phyloP scores from a whole-genome alignment of 371 early-diverging fungal species.

The Zopfochytrium polystomum region DNA sequence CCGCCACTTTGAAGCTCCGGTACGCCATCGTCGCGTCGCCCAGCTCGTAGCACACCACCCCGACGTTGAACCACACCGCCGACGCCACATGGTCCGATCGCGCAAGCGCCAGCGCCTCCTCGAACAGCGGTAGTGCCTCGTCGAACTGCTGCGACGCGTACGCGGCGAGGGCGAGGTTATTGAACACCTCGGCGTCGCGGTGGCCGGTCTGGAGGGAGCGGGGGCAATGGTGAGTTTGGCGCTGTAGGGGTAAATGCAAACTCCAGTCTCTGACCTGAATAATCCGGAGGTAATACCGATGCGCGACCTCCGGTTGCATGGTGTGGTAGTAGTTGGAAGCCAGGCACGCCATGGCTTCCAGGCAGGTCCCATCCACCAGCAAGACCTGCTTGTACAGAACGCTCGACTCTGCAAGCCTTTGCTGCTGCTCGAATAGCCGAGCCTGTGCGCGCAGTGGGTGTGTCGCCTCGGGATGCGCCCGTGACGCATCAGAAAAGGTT shows the following conservation, averaged over 20 bases:
- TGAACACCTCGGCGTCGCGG: constrained; percentile 21
- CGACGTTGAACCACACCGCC: constrained; percentile 34
- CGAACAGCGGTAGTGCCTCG: constrained; percentile 22
- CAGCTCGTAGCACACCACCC: constrained; percentile 18
- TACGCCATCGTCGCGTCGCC: constrained; percentile 29
- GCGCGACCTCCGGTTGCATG: constrained; percentile 28
- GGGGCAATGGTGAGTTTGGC: neutral
- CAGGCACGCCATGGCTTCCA: constrained; percentile 26
- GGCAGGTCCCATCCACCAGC: constrained; percentile 15
- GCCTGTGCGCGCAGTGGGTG: neutral
- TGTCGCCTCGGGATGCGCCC: neutral
- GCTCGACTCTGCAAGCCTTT: no score
- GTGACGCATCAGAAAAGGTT: neutral
- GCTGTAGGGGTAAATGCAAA: no score
- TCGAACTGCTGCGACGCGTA: constrained; percentile 33
- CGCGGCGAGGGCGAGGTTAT: constrained; percentile 30
- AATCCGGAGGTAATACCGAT: constrained; percentile 25
- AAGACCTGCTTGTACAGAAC: constrained; percentile 11
- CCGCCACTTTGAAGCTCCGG: constrained; percentile 16
- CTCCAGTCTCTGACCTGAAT: constrained; percentile 11
- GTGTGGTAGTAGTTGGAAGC: constrained; percentile 23
- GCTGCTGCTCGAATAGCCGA: no score
- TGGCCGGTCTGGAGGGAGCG: constrained; percentile 11
- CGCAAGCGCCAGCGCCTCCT: constrained; percentile 25
- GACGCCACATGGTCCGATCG: constrained; percentile 11